A percentile compares a stretch with the other conserved stretches of the same genome.
Conservation (phyloP, 2,329 filamentous ascomycete species). For the Claviceps citrina region DNA sequence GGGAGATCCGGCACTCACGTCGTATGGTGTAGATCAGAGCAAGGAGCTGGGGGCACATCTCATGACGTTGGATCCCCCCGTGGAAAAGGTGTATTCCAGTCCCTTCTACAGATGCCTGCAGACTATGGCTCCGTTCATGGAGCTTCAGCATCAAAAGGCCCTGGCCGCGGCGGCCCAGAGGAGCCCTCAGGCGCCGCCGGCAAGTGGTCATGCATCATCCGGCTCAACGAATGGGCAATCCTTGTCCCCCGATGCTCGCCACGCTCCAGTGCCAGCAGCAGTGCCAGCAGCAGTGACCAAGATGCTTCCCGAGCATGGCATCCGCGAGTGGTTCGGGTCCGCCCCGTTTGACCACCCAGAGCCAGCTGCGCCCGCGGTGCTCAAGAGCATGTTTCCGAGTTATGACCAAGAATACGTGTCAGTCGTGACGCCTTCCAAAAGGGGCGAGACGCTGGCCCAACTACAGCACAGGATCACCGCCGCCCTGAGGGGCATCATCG, state of each 20-base stretch:
- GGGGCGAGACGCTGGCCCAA: slow-evolving; percentile 65
- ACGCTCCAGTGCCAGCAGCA: too few species aligned
- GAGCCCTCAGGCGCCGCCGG: neutral
- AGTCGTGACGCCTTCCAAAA: slow-evolving; percentile 47
- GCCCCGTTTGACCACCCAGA: slow-evolving; percentile 74
- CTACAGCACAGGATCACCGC: slow-evolving; percentile 68
- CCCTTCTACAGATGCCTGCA: slow-evolving; percentile 81
- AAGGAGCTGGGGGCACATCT: slow-evolving; percentile 59
- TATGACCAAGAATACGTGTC: slow-evolving; percentile 43
- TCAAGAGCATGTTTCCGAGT: slow-evolving; percentile 54
- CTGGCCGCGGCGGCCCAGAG: neutral
- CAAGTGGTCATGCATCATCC: neutral
- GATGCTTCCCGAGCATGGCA: slow-evolving; percentile 40
- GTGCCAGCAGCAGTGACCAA: slow-evolving; percentile 14
- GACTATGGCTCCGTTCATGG: slow-evolving; percentile 57
- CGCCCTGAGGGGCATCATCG: slow-evolving; percentile 54
- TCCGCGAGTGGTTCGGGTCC: slow-evolving; percentile 82
- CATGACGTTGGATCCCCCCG: slow-evolving; percentile 43
- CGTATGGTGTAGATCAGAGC: slow-evolving; percentile 73
- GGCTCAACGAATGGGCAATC: neutral
- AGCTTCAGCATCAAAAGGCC: slow-evolving; percentile 20
- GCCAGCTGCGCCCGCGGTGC: slow-evolving; percentile 47
- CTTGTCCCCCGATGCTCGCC: neutral
- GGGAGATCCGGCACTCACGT: slow-evolving; percentile 73
- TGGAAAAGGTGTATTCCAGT: slow-evolving; percentile 67